Conservation (phyloP, 139 green algal genomes). For the Coelastrella sp. region DNA sequence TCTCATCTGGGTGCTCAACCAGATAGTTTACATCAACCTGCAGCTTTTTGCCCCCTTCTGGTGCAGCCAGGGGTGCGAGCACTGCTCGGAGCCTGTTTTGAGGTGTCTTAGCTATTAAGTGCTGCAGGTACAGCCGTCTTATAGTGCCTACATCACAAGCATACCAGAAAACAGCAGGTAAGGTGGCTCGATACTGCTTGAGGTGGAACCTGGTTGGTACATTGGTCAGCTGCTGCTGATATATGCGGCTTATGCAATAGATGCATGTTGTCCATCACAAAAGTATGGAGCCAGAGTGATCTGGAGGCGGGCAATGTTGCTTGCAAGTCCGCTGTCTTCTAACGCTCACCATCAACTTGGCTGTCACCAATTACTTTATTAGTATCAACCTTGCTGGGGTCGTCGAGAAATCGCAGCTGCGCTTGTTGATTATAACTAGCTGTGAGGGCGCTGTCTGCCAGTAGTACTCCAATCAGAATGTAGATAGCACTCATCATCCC, state of each 20-base stretch:
- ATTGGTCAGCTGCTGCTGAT: not conserved
- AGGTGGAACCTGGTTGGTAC: too few species aligned
- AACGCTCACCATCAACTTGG: slow-evolving; percentile 21
- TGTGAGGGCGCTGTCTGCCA: not conserved
- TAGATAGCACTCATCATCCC: not conserved
- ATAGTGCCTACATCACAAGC: slow-evolving; percentile 11
- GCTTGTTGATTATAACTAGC: not conserved
- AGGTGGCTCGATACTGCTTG: not conserved
- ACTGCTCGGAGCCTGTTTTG: slow-evolving; percentile 8
- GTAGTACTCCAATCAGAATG: not conserved
- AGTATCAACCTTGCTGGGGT: slow-evolving; percentile 13
- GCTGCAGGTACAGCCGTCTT: slow-evolving; percentile 42
- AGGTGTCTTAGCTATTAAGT: slow-evolving; percentile 14
- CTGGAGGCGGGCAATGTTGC: not conserved
- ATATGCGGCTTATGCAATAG: not conserved
- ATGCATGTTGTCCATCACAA: not conserved
- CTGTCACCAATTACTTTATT: not conserved
- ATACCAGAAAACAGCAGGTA: not conserved
- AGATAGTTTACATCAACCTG: slow-evolving; percentile 34
- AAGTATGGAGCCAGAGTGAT: not conserved
- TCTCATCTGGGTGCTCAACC: slow-evolving; percentile 41
- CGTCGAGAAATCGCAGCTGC: slow-evolving; percentile 3
- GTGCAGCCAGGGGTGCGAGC: slow-evolving; percentile 12
- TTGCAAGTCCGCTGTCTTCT: not conserved
- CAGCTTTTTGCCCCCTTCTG: not conserved